phyloP scores from a whole-genome alignment of 495 filamentous ascomycete genomes.

The Penicillium desertorum region DNA sequence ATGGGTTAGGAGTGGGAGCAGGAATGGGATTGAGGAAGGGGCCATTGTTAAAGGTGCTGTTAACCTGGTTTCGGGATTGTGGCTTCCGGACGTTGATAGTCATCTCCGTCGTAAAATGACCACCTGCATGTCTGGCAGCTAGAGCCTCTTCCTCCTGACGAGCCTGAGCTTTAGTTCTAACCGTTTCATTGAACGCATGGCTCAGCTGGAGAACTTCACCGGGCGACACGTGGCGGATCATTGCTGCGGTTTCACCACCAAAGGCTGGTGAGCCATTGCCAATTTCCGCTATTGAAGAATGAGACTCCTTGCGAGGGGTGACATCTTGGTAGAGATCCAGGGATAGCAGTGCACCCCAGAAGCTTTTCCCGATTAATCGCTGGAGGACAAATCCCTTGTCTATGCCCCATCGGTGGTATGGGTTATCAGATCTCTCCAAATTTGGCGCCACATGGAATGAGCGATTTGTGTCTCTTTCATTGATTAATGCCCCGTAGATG shows the following conservation, averaged over 20 bases:
- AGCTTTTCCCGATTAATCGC: slow-evolving; percentile 37
- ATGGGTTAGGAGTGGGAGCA: neutral
- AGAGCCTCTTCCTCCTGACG: slow-evolving; percentile 1
- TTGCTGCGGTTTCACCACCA: slow-evolving; percentile 12
- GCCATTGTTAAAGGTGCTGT: neutral
- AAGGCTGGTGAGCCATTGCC: slow-evolving; percentile 18
- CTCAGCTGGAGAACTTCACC: neutral
- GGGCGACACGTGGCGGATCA: slow-evolving; percentile 1
- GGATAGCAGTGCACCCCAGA: slow-evolving; percentile 28
- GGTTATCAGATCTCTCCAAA: slow-evolving; percentile 14
- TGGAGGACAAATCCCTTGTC: slow-evolving; percentile 21
- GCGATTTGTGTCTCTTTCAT: slow-evolving; percentile 14
- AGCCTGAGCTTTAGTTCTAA: neutral
- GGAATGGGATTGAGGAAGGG: neutral
- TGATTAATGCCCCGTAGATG: slow-evolving; percentile 22
- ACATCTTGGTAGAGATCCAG: neutral
- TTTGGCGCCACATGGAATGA: slow-evolving; percentile 5
- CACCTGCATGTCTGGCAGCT: neutral
- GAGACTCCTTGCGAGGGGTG: neutral
- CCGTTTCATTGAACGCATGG: slow-evolving; percentile 6
- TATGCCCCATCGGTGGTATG: neutral
- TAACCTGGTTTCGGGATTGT: neutral
- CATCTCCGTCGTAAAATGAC: neutral
- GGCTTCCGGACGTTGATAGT: neutral
- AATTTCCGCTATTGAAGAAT: slow-evolving; percentile 17